These are phyloP conservation scores for Hypomontagnella submonticulosa DNA, from an alignment of 495 filamentous ascomycete genomes.

Conservation along the genomic window DNA sequence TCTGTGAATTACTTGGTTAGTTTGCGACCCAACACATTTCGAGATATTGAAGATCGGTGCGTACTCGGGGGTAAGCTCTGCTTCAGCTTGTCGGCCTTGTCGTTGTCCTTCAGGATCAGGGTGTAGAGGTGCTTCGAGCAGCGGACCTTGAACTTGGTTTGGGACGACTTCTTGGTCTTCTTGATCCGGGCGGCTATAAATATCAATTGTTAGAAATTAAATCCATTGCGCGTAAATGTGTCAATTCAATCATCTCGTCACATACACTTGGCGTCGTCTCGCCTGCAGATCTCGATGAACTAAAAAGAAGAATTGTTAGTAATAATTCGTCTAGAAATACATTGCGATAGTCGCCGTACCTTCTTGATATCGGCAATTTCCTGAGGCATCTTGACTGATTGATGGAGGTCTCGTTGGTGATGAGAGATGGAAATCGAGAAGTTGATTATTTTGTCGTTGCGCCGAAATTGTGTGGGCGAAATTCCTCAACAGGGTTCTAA, in stretches of 20 bases:
- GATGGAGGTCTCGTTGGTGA: slow-evolving; percentile 38
- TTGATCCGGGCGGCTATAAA: slow-evolving; percentile 91
- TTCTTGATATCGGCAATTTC: slow-evolving; percentile 99
- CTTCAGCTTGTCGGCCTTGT: slow-evolving; percentile 99
- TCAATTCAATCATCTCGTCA: slow-evolving; percentile 43
- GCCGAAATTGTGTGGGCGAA: slow-evolving; percentile 51
- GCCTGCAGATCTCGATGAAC: slow-evolving; percentile 99
- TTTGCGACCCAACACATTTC: neutral
- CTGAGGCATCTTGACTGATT: slow-evolving; percentile 81
- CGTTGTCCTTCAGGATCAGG: slow-evolving; percentile 93
- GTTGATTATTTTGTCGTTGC: slow-evolving; percentile 42
- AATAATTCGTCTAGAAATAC: neutral
- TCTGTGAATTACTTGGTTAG: slow-evolving; percentile 43
- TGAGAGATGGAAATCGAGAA: slow-evolving; percentile 39
- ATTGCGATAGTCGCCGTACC: slow-evolving; percentile 47
- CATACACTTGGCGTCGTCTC: slow-evolving; percentile 97
- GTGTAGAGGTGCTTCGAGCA: slow-evolving; percentile 96
- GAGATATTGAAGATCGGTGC: slow-evolving; percentile 4
- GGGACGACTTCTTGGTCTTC: slow-evolving; percentile 85
- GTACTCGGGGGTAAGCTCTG: slow-evolving; percentile 95
- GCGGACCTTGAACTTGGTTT: slow-evolving; percentile 99
- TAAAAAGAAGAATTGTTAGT: slow-evolving; percentile 59
- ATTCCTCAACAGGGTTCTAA: slow-evolving; percentile 42
- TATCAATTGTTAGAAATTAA: slow-evolving; percentile 51
- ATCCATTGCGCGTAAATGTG: slow-evolving; percentile 4